These are phyloP conservation scores for Dipodascopsis tothii DNA, from an alignment of 805 yeast genomes.

Conservation along the genomic window DNA sequence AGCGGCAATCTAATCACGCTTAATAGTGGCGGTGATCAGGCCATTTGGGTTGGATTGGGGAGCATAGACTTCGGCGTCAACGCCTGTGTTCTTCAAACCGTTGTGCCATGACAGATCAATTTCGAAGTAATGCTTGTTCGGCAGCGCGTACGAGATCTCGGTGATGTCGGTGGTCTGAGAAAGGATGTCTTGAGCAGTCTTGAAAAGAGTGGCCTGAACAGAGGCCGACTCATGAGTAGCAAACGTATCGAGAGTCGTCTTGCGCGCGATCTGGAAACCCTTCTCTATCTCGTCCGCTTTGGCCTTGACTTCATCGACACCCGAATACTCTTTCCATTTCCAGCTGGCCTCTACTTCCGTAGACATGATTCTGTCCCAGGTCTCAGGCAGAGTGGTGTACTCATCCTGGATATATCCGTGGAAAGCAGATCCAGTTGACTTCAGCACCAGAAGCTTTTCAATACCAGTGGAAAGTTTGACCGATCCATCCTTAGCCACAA, in stretches of 20 bases:
- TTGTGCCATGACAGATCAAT: constrained; percentile 73
- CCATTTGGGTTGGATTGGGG: constrained; percentile 91
- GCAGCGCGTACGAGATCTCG: constrained; percentile 66
- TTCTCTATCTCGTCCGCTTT: constrained; percentile 63
- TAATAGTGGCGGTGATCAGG: constrained; percentile 78
- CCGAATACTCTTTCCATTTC: constrained; percentile 20
- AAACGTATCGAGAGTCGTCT: constrained; percentile 64
- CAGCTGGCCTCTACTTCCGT: constrained; percentile 56
- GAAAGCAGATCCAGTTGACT: constrained; percentile 89
- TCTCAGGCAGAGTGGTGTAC: constrained; percentile 78
- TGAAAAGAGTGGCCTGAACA: constrained; percentile 94
- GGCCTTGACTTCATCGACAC: constrained; percentile 40
- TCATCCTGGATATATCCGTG: constrained; percentile 81
- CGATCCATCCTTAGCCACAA: constrained; percentile 25
- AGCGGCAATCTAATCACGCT: constrained; percentile 55
- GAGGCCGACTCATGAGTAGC: constrained; percentile 86
- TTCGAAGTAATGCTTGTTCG: constrained; percentile 87
- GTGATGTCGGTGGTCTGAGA: constrained; percentile 48
- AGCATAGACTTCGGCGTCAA: constrained; percentile 72
- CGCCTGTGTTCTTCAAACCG: constrained; percentile 55
- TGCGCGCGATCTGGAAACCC: constrained; percentile 55
- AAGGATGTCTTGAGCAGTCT: constrained; percentile 74
- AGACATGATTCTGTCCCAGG: constrained; percentile 76
- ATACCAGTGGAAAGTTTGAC: constrained; percentile 44
- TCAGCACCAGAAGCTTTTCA: constrained; percentile 48